Base-by-base conservation (phyloP, 139 green algal genomes). In the Tetraselmis striata region DNA sequence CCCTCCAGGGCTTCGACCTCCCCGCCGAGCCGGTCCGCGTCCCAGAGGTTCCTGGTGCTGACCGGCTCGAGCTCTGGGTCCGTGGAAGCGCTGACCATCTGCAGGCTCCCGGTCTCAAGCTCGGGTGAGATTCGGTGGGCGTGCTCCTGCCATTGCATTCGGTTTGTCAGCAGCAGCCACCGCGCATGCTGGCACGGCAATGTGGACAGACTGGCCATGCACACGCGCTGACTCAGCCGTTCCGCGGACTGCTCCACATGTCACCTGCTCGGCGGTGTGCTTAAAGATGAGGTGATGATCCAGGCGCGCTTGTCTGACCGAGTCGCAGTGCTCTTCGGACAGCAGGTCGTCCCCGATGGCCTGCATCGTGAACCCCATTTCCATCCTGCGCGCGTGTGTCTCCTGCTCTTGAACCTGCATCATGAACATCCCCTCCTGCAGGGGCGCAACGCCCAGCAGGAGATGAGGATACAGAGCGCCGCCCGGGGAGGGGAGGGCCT, bases 381-480 rank as follows among this genome's bases (percentile, higher is more conserved):
- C n/a, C 74, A 28, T 77, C 25, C 26, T 77, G 23, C 74, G n/a
- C 25, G 74, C 74, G 25, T 28, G 74, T 2, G 74, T 28, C 26
- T 29, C 26, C 74, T 31, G 26, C 74, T 77, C n/a, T 2, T 29
- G 74, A 2, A 77, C 2, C 74, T 77, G 26, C 74, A 28, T 2
- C 74, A 77, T 77, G 74, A 77, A 77, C 74, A 77, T 29, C 74
- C 26, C 74, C 74, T 77, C 74, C 74, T 77, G 25, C 74, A 74
- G 18, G 18, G 18, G 58, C 58, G 58, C 58, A 28, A n/a, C 45
- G n/a, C n/a, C n/a, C n/a, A n/a, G n/a, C n/a, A n/a, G n/a, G n/a
- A n/a, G n/a, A n/a, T n/a, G n/a, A n/a, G n/a, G n/a, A n/a, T n/a
- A n/a, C n/a, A n/a, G n/a, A n/a, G n/a, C n/a, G n/a, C n/a, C n/a